phyloP scores from a whole-genome alignment of 495 filamentous ascomycete species.

The Lentithecium fluviatile region DNA sequence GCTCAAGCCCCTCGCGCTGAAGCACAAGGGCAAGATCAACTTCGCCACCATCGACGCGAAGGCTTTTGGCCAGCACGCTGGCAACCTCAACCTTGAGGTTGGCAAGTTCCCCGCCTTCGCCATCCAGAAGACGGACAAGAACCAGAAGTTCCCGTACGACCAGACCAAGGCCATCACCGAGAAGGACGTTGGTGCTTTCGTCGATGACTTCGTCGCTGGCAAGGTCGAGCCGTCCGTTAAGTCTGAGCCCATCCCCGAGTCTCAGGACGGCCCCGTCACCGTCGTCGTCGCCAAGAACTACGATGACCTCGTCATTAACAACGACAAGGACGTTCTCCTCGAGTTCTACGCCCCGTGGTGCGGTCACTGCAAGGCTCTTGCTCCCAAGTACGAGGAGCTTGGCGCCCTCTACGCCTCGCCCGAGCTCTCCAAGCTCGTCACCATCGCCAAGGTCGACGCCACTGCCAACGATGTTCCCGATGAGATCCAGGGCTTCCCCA shows the following conservation, averaged over 20 bases:
- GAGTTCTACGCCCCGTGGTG: slow-evolving; percentile 99
- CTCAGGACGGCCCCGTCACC: slow-evolving; percentile 83
- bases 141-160: slow-evolving; percentile 94
- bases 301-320: slow-evolving; percentile 86
- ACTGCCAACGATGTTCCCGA: slow-evolving; percentile 96
- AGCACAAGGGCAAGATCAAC: slow-evolving; percentile 83
- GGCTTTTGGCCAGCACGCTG: slow-evolving; percentile 89
- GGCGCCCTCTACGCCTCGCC: slow-evolving; percentile 71
- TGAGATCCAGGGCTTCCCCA: slow-evolving; percentile 96
- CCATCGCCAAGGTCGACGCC: slow-evolving; percentile 92
- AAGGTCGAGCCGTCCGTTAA: slow-evolving; percentile 95
- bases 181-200: slow-evolving; percentile 76
- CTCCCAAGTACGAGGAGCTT: slow-evolving; percentile 78
- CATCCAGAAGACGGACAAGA: slow-evolving; percentile 94
- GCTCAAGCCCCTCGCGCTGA: slow-evolving; percentile 63
- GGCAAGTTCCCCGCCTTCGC: slow-evolving; percentile 96
- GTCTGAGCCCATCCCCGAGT: slow-evolving; percentile 95
- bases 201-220: slow-evolving; percentile 81
- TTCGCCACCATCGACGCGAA: slow-evolving; percentile 97
- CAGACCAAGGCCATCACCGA: slow-evolving; percentile 76
- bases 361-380: slow-evolving; percentile 94
- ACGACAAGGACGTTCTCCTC: slow-evolving; percentile 93
- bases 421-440: slow-evolving; percentile 77
- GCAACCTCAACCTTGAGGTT: slow-evolving; percentile 94
- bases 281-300: slow-evolving; percentile 94